Base-by-base conservation (phyloP, 345 rosid species). In the Erucastrum elatum region DNA sequence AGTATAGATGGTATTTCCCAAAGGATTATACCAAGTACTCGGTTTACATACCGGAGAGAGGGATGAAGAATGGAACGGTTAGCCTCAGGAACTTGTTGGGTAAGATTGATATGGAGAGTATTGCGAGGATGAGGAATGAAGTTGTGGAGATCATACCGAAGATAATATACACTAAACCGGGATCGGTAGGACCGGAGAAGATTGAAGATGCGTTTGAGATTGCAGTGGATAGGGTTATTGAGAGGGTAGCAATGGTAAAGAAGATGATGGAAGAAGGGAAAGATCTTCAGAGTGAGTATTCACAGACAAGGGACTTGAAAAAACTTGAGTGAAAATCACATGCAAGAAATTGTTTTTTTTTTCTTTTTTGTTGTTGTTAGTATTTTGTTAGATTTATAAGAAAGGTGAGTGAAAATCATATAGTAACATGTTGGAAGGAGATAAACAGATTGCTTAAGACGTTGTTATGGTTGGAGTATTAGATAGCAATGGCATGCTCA, bases 1-100 rank as follows among this genome's bases (percentile, higher is more conserved):
- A 90, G 55, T 90, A 90, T 61, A 41, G 7, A 13, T 90, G 94
- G 94, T 79, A 88, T 81, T 79, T 90, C 6, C 89, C 94, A 0
- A 80, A 79, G 74, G 82, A 88, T 21, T 68, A 75, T 46, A 35
- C 80, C 6, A 76, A 85, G 64, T 90, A 81, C 16, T 88, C 89
- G 0, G 82, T 90, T 16, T 88, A 77, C 63, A 76, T 90, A 58
- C 82, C 85, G 0, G 80, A 79, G 29, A 49, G 46, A 2, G 71
- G 41, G 13, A 67, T 86, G 13, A 78, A 51, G 59, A 27, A n/a
- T 5, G 79, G 84, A 41, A 69, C 77, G 33, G 81, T 56, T 25
- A 66, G 75, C 12, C 74, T 88, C 8, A 34, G 12, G 16, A 39
- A 68, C 13, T 30, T 53, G 12, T 71, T 88, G 77, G 64, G 66